phyloP scores from a whole-genome alignment of 225 moss, liverwort and hornwort species.

The Anthoceros angustus region DNA sequence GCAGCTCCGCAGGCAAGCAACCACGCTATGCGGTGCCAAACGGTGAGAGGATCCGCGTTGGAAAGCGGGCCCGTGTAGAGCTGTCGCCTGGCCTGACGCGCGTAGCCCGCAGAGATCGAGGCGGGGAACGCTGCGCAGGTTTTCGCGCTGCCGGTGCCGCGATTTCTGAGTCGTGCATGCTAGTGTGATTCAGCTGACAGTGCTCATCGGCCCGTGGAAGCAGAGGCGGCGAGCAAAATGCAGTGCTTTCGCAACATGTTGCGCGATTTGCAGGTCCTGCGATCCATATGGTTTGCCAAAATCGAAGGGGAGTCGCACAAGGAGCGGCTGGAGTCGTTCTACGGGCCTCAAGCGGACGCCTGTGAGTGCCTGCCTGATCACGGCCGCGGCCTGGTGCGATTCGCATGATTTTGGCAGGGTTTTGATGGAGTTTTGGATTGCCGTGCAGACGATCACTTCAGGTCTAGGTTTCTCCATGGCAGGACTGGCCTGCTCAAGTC shows the following conservation, averaged over 20 bases:
- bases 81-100: neutral
- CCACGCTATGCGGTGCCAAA: no score
- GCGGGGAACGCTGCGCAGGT: neutral
- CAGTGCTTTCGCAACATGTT: slow-evolving; percentile 40
- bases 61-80: no score
- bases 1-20: neutral
- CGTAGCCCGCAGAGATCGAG: neutral
- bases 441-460: slow-evolving; percentile 73
- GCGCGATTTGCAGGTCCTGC: slow-evolving; percentile 64
- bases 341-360: slow-evolving; percentile 70
- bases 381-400: neutral
- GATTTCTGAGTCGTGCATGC: neutral
- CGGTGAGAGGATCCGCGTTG: no score
- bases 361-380: slow-evolving; percentile 20
- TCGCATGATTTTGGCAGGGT: no score
- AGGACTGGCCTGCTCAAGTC: slow-evolving; percentile 48
- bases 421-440: slow-evolving; percentile 4
- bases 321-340: slow-evolving; percentile 82
- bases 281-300: slow-evolving; percentile 70
- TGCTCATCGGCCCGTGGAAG: neutral
- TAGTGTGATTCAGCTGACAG: neutral
- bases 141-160: neutral
- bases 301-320: slow-evolving; percentile 70
- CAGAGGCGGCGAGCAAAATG: slow-evolving; percentile 14
- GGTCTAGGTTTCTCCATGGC: slow-evolving; percentile 65